Base-by-base conservation (phyloP, 164 flowering plant species). In the Vitis rotundifolia region DNA sequence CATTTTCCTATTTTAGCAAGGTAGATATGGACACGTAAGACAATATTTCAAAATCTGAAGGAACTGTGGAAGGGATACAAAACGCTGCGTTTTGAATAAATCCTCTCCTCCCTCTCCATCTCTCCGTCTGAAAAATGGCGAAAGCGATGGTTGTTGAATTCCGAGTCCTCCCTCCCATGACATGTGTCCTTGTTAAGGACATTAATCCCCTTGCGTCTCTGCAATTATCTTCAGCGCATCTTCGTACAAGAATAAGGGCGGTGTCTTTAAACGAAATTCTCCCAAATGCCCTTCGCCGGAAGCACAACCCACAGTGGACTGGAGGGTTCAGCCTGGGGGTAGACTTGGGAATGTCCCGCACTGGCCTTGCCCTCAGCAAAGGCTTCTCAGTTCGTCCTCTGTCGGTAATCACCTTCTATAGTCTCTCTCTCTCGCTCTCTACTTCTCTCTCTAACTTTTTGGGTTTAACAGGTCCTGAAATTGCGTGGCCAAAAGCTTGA, bases 311-410 rank as follows among this genome's bases (percentile, higher is more conserved):
- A 6, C 72, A 64, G 0, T 92, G 93, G 93, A 68, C 84, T 51
- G 90, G 88, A 8, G 93, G 97, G 8, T 92, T 92, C 84, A 92
- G 94, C 73, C 73, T 91, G 31, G 97, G 98, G 19, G 81, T 94
- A 11, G 98, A 94, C 73, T 74, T 88, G 75, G 98, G 98, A 54
- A 54, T 75, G 71, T 79, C 95, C 64, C 88, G 93, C 62, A 94
- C 98, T 14, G 97, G 98, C 57, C 80, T 94, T 68, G 98, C 98
- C 56, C 74, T 92, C 48, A 88, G 98, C 78, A 92, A 91, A 80
- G 98, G 97, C 78, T 94, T 82, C 85, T 67, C 85, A 0, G 37
- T 85, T 72, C 94, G 95, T 51, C 97, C 98, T 49, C 83, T 94
- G 49, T 84, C 94, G 47, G 98, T 93, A 81, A 50, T 28, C 11